Evolutionary conservation across 208 protist species (phyloP).

Genomic region (Leishmania braziliensis): DNA sequence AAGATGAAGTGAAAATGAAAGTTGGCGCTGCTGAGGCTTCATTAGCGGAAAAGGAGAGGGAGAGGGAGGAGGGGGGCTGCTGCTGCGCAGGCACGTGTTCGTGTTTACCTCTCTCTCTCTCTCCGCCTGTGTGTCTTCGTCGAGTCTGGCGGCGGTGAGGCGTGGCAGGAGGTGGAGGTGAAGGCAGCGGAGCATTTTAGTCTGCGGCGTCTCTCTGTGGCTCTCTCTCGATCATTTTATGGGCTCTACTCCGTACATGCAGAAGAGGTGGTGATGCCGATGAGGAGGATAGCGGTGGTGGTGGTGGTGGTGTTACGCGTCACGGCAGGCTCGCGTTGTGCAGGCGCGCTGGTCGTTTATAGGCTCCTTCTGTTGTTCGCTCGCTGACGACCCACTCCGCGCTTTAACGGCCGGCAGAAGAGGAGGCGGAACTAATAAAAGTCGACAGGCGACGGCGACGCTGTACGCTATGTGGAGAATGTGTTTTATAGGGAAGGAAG

Average conservation of each 20-base stretch:
- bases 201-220: too few species aligned
- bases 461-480: not conserved
- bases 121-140: too few species aligned
- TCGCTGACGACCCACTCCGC: not conserved
- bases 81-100: not conserved
- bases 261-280: not conserved
- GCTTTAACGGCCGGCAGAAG: not conserved
- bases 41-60: not conserved
- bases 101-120: too few species aligned
- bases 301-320: not conserved
- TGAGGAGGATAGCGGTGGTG: too few species aligned
- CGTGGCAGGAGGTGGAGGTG: not conserved
- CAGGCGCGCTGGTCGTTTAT: too few species aligned
- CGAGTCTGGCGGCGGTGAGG: too few species aligned
- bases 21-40: not conserved
- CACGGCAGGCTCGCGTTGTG: not conserved
- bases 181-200: too few species aligned
- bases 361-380: too few species aligned
- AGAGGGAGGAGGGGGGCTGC: not conserved
- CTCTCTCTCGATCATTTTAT: too few species aligned
- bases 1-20: not conserved
- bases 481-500: too few species aligned
- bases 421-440: not conserved
- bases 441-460: not conserved
- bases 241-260: not conserved